phyloP scores from a whole-genome alignment of 768 basidiomycete species.

The Suillus occidentalis region DNA sequence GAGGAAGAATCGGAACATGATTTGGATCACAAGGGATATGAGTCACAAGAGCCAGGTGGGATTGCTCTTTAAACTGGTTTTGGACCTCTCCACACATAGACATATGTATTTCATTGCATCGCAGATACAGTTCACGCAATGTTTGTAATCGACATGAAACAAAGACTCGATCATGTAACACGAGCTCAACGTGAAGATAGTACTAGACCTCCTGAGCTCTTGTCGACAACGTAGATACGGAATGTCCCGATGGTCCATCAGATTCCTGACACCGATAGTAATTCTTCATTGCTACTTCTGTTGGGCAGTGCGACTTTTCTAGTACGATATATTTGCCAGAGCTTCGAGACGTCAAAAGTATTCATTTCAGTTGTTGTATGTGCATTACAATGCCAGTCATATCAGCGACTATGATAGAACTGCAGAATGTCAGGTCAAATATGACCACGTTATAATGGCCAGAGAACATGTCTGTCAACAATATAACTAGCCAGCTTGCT shows the following conservation, averaged over 20 bases:
- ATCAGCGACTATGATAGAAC: too few relatives aligned
- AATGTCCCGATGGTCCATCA: background rate
- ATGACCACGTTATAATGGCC: too few relatives aligned
- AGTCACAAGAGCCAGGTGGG: constrained; percentile 22
- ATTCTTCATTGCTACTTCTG: background rate
- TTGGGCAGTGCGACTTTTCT: background rate
- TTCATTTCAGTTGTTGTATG: too few relatives aligned
- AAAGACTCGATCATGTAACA: background rate
- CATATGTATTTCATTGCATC: constrained; percentile 2
- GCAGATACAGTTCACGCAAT: constrained; percentile 9
- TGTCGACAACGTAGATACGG: background rate
- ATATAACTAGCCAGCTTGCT: too few relatives aligned
- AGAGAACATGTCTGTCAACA: too few relatives aligned
- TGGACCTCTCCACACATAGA: background rate
- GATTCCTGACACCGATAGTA: background rate
- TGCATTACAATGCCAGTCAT: too few relatives aligned
- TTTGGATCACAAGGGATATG: constrained; percentile 15
- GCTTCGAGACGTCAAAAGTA: too few relatives aligned
- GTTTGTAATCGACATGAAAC: background rate
- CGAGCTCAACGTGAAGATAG: background rate
- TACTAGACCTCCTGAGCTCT: background rate
- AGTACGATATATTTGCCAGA: background rate
- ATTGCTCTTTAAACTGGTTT: constrained; percentile 28
- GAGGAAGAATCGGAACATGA: constrained; percentile 26
- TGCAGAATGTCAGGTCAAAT: too few relatives aligned